Evolutionary conservation across 2,329 filamentous ascomycete genomes (phyloP).

Genomic region (Hypoxylon sp.): DNA sequence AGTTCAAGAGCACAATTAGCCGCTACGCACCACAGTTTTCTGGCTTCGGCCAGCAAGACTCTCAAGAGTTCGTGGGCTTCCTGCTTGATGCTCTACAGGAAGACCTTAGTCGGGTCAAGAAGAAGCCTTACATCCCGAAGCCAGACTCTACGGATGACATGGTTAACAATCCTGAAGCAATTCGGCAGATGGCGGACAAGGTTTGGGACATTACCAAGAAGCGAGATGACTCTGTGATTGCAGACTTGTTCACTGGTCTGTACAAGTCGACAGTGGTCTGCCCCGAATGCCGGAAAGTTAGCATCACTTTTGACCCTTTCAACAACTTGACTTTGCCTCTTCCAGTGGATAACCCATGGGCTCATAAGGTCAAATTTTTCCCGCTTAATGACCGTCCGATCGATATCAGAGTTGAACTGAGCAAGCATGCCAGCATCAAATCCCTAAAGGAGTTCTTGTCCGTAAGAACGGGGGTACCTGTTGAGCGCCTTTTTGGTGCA

Average conservation of each 20-base stretch:
- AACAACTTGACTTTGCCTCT: conserved; percentile 93
- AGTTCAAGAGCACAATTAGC: conserved; percentile 87
- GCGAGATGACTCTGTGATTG: conserved; percentile 94
- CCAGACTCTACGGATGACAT: conserved; percentile 98
- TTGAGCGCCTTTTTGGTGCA: conserved; percentile 78
- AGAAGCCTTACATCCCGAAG: conserved; percentile 98
- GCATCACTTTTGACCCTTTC: conserved; percentile 98
- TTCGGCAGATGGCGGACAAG: conserved; percentile 85
- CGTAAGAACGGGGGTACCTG: conserved; percentile 73
- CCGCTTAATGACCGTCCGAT: conserved; percentile 80
- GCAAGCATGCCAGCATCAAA: conserved; percentile 79
- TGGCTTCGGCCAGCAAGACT: conserved; percentile 96
- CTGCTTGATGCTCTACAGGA: conserved; percentile 95
- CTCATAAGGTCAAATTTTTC: conserved; percentile 79
- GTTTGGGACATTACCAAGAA: conserved; percentile 94
- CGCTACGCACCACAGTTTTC: conserved; percentile 87
- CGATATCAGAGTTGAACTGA: conserved; percentile 81
- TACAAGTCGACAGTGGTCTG: conserved; percentile 98
- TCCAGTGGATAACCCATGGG: conserved; percentile 87
- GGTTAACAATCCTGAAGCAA: conserved; percentile 83
- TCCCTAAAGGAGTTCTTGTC: conserved; percentile 78
- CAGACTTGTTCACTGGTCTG: conserved; percentile 95
- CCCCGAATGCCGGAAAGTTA: conserved; percentile 91
- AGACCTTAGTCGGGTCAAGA: conserved; percentile 91
- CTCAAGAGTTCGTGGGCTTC: conserved; percentile 96